These are phyloP conservation scores for Hypoxylon perforatum DNA, from an alignment of 495 filamentous ascomycete genomes.

Conservation along the genomic window DNA sequence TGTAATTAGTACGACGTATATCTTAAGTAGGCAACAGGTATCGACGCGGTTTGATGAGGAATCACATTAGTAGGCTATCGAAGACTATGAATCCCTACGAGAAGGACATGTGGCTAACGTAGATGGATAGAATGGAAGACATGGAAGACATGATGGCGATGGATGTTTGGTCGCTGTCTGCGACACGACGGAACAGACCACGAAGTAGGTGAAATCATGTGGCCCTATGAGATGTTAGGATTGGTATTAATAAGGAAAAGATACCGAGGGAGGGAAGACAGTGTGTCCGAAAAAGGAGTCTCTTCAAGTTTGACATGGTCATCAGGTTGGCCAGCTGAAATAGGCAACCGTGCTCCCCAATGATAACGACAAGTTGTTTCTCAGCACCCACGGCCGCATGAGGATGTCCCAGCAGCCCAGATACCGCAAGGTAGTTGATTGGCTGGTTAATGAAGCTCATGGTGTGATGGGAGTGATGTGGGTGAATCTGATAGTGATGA, in stretches of 20 bases:
- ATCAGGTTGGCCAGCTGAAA: constrained; percentile 19
- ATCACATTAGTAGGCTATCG: constrained; percentile 25
- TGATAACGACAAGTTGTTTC: constrained; percentile 22
- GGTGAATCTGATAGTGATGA: constrained; percentile 28
- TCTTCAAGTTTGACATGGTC: constrained; percentile 4
- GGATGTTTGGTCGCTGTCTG: constrained; percentile 27
- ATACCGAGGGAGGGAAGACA: constrained; percentile 6
- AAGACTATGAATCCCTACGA: constrained; percentile 22
- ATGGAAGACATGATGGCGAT: constrained; percentile 23
- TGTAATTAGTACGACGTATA: not conserved
- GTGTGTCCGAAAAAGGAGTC: constrained; percentile 20
- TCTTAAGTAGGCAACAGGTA: constrained; percentile 20
- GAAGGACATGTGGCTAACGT: constrained; percentile 30
- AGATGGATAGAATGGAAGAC: constrained; percentile 23
- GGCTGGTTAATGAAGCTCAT: constrained; percentile 19
- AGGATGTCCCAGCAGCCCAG: constrained; percentile 23
- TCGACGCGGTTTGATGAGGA: constrained; percentile 13
- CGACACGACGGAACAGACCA: constrained; percentile 26
- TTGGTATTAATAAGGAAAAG: constrained; percentile 34
- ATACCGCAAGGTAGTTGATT: constrained; percentile 32
- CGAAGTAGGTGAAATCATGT: constrained; percentile 34
- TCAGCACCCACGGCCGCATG: constrained; percentile 25
- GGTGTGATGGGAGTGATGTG: constrained; percentile 19
- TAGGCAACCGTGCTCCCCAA: constrained; percentile 20
- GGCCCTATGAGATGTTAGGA: constrained; percentile 25